A percentile compares a stretch with the other conserved stretches of the same genome.
Conservation (phyloP, 2,329 filamentous ascomycete genomes). For the Tolypocladium tropicale region DNA sequence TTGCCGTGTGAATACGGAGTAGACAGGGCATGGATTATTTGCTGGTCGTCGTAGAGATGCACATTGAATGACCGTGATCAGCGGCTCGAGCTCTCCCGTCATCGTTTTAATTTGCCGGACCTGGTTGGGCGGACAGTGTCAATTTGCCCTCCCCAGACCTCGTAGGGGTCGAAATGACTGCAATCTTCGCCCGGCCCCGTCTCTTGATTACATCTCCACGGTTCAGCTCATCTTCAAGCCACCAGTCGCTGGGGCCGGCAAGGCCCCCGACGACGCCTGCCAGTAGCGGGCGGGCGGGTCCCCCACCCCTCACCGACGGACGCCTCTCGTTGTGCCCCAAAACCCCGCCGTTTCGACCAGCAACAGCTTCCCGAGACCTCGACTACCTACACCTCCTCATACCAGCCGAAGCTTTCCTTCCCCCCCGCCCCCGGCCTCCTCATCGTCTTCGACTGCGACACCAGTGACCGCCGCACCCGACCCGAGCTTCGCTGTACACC, state of each 20-base stretch:
- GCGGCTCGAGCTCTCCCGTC: neutral
- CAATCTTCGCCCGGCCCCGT: neutral
- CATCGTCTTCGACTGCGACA: constrained; percentile 6
- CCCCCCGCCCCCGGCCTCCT: no score
- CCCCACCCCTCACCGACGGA: constrained; percentile 13
- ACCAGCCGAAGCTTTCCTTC: no score
- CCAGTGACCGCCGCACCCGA: constrained; percentile 1
- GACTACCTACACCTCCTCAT: neutral
- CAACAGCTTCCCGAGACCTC: neutral
- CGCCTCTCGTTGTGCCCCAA: constrained; percentile 6
- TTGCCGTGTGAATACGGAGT: no score
- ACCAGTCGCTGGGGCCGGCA: neutral
- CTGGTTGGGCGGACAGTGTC: neutral
- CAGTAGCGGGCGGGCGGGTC: neutral
- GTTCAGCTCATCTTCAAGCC: neutral
- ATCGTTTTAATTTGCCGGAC: neutral
- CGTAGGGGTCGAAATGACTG: neutral
- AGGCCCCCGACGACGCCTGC: neutral
- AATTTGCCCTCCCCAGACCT: neutral
- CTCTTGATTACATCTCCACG: neutral
- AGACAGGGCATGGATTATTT: neutral
- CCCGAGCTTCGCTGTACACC: constrained; percentile 18
- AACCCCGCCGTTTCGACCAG: constrained; percentile 17
- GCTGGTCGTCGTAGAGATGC: neutral
- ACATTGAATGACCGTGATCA: neutral